These are phyloP conservation scores for Cordyceps fumosorosea DNA, from an alignment of 2,329 filamentous ascomycete species.

Conservation along the genomic window DNA sequence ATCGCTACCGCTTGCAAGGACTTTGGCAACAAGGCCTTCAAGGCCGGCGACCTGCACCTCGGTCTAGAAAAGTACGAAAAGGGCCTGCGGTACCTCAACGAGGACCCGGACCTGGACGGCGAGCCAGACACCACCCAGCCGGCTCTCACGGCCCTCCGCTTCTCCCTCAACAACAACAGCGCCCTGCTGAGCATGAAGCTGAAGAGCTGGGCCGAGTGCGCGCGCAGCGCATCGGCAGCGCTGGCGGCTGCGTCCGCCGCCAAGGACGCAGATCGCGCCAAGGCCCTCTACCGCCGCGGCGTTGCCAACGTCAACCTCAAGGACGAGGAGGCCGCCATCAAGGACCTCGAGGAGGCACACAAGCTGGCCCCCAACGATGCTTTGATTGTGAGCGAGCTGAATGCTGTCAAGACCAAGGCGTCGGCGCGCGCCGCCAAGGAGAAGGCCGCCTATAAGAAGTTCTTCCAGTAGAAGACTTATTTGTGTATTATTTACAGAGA, in stretches of 20 bases:
- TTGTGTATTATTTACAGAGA: background rate
- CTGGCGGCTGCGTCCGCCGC: slow-evolving; percentile 60
- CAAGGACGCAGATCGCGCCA: slow-evolving; percentile 73
- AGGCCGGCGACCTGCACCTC: slow-evolving; percentile 60
- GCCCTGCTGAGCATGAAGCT: slow-evolving; percentile 82
- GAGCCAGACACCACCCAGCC: slow-evolving; percentile 62
- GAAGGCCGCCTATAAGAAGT: slow-evolving; percentile 88
- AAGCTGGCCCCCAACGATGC: slow-evolving; percentile 68
- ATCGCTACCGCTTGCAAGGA: slow-evolving; percentile 84
- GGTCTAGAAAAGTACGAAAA: slow-evolving; percentile 93
- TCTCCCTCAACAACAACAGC: slow-evolving; percentile 82
- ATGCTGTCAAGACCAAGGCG: slow-evolving; percentile 68
- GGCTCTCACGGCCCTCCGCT: slow-evolving; percentile 67
- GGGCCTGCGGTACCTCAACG: slow-evolving; percentile 79
- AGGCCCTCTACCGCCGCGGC: slow-evolving; percentile 80
- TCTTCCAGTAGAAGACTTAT: slow-evolving; percentile 53
- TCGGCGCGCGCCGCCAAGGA: slow-evolving; percentile 74
- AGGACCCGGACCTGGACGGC: slow-evolving; percentile 68
- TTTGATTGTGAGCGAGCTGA: slow-evolving; percentile 68
- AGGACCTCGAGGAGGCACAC: slow-evolving; percentile 69
- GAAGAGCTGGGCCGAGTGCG: slow-evolving; percentile 61
- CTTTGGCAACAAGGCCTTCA: slow-evolving; percentile 89
- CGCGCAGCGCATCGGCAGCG: slow-evolving; percentile 64
- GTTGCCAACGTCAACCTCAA: slow-evolving; percentile 68
- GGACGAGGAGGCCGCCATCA: slow-evolving; percentile 76